These are phyloP conservation scores for Oryza nivara DNA, from an alignment of 176 grass and related monocot genomes.

Conservation along the genomic window DNA sequence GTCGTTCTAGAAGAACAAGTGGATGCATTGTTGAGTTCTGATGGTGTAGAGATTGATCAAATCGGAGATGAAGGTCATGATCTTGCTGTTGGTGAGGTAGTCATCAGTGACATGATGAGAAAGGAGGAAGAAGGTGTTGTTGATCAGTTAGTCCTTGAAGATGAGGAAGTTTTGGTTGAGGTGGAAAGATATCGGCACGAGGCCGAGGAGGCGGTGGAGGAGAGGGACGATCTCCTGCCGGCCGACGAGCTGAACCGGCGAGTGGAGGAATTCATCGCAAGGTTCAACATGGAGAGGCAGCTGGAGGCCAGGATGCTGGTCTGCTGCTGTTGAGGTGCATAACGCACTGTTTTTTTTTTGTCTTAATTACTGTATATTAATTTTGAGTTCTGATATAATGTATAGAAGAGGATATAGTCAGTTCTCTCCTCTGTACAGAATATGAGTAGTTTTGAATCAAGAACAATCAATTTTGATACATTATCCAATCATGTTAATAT, in stretches of 20 bases:
- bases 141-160: neutral
- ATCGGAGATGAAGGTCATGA: neutral
- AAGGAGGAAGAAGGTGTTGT: neutral
- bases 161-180: neutral
- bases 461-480: neutral
- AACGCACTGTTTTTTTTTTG: neutral
- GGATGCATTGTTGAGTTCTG: neutral
- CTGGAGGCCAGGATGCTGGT: conserved; percentile 62
- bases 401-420: neutral
- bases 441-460: neutral
- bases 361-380: neutral
- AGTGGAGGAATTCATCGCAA: conserved; percentile 85
- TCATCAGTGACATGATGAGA: neutral
- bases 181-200: neutral
- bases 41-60: conserved; percentile 12
- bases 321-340: conserved; percentile 28
- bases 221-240: conserved; percentile 14
- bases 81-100: neutral
- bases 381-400: neutral
- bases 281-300: conserved; percentile 80
- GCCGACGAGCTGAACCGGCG: conserved; percentile 69
- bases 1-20: neutral
- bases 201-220: conserved; percentile 14
- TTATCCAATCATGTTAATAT: neutral
- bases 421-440: neutral